Evolutionary conservation across 176 grass and related monocot species (phyloP).

Genomic region (Tuctoria greenei): DNA sequence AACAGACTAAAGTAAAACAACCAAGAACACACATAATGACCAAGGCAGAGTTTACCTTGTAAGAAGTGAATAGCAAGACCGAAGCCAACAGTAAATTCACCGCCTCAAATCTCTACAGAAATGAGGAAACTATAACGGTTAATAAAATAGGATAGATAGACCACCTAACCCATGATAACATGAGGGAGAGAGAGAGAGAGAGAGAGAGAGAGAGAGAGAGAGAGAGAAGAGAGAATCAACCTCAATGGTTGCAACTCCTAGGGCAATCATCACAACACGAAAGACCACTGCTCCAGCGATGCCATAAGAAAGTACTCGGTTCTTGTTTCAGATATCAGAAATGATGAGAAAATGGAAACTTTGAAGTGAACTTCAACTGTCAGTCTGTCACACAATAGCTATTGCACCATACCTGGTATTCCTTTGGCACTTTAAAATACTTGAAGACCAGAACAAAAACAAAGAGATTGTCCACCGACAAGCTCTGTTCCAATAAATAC

Average conservation of each 20-base stretch:
- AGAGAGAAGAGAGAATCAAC: too few species aligned
- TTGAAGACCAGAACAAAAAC: slow-evolving; percentile 95
- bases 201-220: too few species aligned
- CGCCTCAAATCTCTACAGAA: slow-evolving; percentile 48
- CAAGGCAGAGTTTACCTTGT: slow-evolving; percentile 62
- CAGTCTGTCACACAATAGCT: slow-evolving; percentile 3
- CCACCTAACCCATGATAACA: slow-evolving; percentile 16
- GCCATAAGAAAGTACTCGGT: slow-evolving; percentile 91
- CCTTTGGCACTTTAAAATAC: slow-evolving; percentile 89
- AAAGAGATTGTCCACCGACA: slow-evolving; percentile 99
- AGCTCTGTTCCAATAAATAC: slow-evolving; percentile 94
- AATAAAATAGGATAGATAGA: slow-evolving; percentile 6
- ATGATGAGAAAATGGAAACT: slow-evolving; percentile 33
- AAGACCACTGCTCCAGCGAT: slow-evolving; percentile 92
- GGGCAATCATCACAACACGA: slow-evolving; percentile 75
- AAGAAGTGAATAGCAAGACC: slow-evolving; percentile 88
- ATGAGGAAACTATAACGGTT: slow-evolving; percentile 26
- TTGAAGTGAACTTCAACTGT: slow-evolving; percentile 19
- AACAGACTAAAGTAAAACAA: not conserved
- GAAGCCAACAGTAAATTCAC: slow-evolving; percentile 58
- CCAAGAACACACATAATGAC: not conserved
- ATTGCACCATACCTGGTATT: slow-evolving; percentile 64
- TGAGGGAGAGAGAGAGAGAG: slow-evolving; percentile 16
- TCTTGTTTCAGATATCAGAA: slow-evolving; percentile 54
- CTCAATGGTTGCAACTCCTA: slow-evolving; percentile 86